Evolutionary conservation across 768 basidiomycete genomes (phyloP).

Genomic region (Leccinum arenicola): DNA sequence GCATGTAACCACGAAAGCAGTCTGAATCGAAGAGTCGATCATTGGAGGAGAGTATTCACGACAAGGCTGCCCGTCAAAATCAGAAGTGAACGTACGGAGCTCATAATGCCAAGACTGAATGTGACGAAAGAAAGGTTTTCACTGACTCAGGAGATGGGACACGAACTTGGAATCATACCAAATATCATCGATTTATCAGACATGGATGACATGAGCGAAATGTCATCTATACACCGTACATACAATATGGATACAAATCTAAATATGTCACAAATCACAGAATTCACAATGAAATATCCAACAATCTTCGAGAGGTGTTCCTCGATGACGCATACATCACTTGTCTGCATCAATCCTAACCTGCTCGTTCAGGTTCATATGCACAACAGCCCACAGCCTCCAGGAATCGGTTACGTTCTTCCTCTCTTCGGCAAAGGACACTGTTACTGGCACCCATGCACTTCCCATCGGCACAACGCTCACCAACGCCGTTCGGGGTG

Average conservation of each 20-base stretch:
- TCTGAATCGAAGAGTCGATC: too few species aligned
- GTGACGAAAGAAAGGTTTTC: too few species aligned
- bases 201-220: not conserved
- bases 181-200: too few species aligned
- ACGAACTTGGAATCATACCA: too few species aligned
- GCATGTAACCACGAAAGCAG: too few species aligned
- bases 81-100: too few species aligned
- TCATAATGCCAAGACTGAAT: too few species aligned
- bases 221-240: not conserved
- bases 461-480: conserved; percentile 35
- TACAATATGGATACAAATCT: not conserved
- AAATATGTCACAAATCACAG: not conserved
- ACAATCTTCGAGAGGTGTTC: not conserved
- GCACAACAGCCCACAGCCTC: conserved; percentile 42
- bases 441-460: conserved; percentile 40
- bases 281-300: not conserved
- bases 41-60: too few species aligned
- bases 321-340: not conserved
- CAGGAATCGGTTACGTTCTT: conserved; percentile 44
- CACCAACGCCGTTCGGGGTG: conserved; percentile 12
- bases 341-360: not conserved
- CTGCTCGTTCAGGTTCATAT: conserved; percentile 38
- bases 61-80: too few species aligned
- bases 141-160: too few species aligned
- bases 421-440: conserved; percentile 39